Percentiles rank a stretch among this genome's conserved stretches.
These are phyloP conservation scores for Amaranthus hypochondriacus DNA, from an alignment of 148 eudicot genomes.

Conservation along the genomic window DNA sequence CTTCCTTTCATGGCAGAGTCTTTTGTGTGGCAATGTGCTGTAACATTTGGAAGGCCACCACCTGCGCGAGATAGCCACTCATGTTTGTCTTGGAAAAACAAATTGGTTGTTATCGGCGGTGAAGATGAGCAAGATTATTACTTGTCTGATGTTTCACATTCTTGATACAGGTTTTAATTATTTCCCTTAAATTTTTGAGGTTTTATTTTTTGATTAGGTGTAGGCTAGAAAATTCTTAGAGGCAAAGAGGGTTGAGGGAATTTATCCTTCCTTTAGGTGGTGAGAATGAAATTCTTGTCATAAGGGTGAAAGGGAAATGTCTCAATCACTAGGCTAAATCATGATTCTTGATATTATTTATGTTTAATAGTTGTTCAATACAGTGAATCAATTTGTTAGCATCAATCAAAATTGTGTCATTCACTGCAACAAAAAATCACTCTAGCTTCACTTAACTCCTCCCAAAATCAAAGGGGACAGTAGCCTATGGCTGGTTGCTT, in stretches of 20 bases:
- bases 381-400: background rate
- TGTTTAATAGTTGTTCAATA: background rate
- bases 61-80: slow-evolving; percentile 87
- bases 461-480: background rate
- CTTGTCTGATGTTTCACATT: slow-evolving; percentile 81
- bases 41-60: slow-evolving; percentile 71
- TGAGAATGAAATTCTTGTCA: no score
- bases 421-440: background rate
- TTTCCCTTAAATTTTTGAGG: slow-evolving; percentile 6
- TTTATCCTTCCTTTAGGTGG: no score
- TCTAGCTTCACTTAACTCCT: background rate
- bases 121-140: slow-evolving; percentile 76
- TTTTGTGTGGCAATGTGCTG: slow-evolving; percentile 62
- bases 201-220: background rate
- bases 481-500: background rate
- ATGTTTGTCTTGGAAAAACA: slow-evolving; percentile 87
- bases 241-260: no score
- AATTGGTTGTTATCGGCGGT: slow-evolving; percentile 82
- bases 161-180: slow-evolving; percentile 74
- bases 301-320: no score
- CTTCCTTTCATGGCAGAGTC: slow-evolving; percentile 47
- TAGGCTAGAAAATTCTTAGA: no score
- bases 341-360: no score
- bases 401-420: background rate
- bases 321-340: no score